Evolutionary conservation across 75 land plant species (phyloP).

Genomic region (Picea sitchensis): DNA sequence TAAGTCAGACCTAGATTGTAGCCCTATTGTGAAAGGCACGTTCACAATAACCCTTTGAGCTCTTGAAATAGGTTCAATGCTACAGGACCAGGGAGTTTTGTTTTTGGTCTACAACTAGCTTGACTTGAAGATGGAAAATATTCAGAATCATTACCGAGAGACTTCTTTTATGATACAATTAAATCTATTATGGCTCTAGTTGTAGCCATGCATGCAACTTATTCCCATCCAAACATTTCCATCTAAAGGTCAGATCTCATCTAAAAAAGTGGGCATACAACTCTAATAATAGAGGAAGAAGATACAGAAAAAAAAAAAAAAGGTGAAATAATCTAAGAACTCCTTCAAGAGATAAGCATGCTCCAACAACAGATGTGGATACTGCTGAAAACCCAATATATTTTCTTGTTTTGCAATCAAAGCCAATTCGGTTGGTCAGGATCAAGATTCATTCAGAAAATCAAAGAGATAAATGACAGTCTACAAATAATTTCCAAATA

Average conservation of each 20-base stretch:
- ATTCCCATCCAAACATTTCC: too few relatives aligned
- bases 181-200: too few relatives aligned
- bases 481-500: too few relatives aligned
- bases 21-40: slow-evolving; percentile 88
- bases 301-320: slow-evolving; percentile 45
- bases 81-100: slow-evolving; percentile 18
- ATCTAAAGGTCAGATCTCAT: slow-evolving; percentile 93
- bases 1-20: neutral
- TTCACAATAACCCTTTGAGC: slow-evolving; percentile 64
- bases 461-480: too few relatives aligned
- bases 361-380: slow-evolving; percentile 65
- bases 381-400: too few relatives aligned
- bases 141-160: slow-evolving; percentile 27
- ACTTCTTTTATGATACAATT: slow-evolving; percentile 48
- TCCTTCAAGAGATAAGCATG: slow-evolving; percentile 71
- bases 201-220: slow-evolving; percentile 63
- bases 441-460: too few relatives aligned
- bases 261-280: too few relatives aligned
- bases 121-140: too few relatives aligned
- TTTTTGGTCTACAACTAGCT: slow-evolving; percentile 86
- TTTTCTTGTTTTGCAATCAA: too few relatives aligned
- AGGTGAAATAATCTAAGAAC: slow-evolving; percentile 78
- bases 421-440: too few relatives aligned
- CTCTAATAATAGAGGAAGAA: slow-evolving; percentile 44
- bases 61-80: slow-evolving; percentile 59